These are phyloP conservation scores for Taphrina confusa DNA, from an alignment of 1,139 yeast genomes.

Conservation along the genomic window DNA sequence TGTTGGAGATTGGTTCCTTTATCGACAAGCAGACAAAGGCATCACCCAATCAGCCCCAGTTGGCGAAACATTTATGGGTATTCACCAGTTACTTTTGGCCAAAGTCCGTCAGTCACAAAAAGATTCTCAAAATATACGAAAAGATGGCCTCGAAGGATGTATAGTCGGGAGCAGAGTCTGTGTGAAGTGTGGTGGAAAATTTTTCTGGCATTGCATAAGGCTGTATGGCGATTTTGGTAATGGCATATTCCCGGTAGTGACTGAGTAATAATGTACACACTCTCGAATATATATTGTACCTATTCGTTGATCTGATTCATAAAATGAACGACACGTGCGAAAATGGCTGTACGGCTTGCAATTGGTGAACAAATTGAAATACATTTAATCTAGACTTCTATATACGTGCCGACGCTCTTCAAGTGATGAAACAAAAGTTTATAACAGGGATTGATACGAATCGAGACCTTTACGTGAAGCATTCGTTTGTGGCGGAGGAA, in stretches of 20 bases:
- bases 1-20: conserved; percentile 76
- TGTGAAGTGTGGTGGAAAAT: not conserved
- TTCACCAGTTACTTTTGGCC: conserved; percentile 95
- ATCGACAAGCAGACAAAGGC: conserved; percentile 51
- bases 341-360: too few relatives aligned
- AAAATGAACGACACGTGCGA: too few relatives aligned
- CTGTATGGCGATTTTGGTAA: not conserved
- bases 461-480: conserved; percentile 8
- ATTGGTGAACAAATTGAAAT: too few relatives aligned
- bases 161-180: not conserved
- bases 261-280: conserved; percentile 3
- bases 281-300: too few relatives aligned
- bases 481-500: conserved; percentile 3
- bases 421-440: too few relatives aligned
- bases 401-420: too few relatives aligned
- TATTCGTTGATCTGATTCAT: too few relatives aligned
- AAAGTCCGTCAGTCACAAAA: conserved; percentile 69
- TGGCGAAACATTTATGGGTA: conserved; percentile 73
- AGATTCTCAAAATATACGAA: conserved; percentile 77
- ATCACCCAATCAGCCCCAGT: conserved; percentile 48
- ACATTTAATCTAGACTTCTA: too few relatives aligned
- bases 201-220: not conserved
- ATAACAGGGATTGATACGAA: conserved; percentile 24
- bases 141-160: conserved; percentile 31
- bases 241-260: too few relatives aligned